Evolutionary conservation across 176 grass and related monocot genomes (phyloP).

Genomic region (Aegilops bicornis): DNA sequence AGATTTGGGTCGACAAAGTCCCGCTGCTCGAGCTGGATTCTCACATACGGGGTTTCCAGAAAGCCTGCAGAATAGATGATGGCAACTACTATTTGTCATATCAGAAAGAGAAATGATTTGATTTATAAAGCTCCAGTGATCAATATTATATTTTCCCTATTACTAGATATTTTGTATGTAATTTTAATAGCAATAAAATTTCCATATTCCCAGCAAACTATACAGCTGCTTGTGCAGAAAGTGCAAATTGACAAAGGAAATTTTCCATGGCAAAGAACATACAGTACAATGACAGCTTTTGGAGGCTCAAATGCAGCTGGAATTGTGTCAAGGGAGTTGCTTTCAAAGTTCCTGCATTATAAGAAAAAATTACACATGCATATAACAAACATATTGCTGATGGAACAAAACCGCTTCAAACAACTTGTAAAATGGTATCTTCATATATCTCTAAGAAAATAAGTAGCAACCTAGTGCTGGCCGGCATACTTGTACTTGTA

Average conservation of each 20-base stretch:
- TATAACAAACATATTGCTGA: slow-evolving; percentile 19
- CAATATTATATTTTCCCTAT: neutral
- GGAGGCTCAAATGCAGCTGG: slow-evolving; percentile 54
- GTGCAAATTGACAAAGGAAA: slow-evolving; percentile 23
- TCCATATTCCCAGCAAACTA: neutral
- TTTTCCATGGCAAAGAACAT: slow-evolving; percentile 43
- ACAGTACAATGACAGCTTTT: slow-evolving; percentile 60
- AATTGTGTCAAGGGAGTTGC: slow-evolving; percentile 72
- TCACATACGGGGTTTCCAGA: slow-evolving; percentile 80
- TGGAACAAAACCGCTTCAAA: slow-evolving; percentile 55
- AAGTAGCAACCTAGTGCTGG: slow-evolving; percentile 13
- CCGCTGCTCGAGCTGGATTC: slow-evolving; percentile 24
- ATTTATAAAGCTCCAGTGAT: neutral
- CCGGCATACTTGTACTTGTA: neutral
- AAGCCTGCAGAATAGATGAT: slow-evolving; percentile 50
- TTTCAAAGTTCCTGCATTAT: slow-evolving; percentile 80
- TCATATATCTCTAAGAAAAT: slow-evolving; percentile 10
- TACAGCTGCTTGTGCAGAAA: neutral
- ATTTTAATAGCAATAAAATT: neutral
- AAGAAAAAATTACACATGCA: slow-evolving; percentile 32
- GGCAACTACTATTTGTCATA: neutral
- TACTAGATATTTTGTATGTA: neutral
- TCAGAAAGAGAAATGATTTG: slow-evolving; percentile 13
- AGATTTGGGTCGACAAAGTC: slow-evolving; percentile 49
- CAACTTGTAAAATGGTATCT: slow-evolving; percentile 54